phyloP scores from a whole-genome alignment of 768 basidiomycete genomes.

The Porphyrellus cyaneotinctus region DNA sequence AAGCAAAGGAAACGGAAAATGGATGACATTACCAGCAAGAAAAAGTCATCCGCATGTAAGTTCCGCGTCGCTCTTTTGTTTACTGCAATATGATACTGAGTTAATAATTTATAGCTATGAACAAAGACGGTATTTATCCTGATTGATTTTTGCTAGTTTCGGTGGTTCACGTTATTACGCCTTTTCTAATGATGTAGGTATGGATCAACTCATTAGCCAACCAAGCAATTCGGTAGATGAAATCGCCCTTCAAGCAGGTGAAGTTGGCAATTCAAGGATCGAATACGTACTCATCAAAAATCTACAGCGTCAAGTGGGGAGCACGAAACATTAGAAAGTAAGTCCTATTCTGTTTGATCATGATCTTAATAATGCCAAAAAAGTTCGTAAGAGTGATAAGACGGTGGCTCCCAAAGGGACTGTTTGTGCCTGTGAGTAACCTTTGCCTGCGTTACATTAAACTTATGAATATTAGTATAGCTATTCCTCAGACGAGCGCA shows the following conservation, averaged over 20 bases:
- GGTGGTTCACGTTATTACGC: background rate
- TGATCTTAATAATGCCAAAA: conserved; percentile 6
- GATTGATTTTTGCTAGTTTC: background rate
- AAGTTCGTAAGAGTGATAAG: conserved; percentile 3
- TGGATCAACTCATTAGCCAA: background rate
- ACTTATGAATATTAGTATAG: conserved; percentile 26
- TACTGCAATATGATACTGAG: background rate
- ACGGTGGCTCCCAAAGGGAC: background rate
- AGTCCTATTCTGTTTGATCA: background rate
- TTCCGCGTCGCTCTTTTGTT: background rate
- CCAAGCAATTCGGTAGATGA: background rate
- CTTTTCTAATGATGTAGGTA: conserved; percentile 4
- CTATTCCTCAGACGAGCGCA: conserved; percentile 13
- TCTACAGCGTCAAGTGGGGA: background rate
- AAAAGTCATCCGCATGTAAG: conserved; percentile 15
- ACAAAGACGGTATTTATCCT: conserved; percentile 4
- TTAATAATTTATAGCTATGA: background rate
- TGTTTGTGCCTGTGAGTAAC: conserved; percentile 16
- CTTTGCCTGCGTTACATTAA: conserved; percentile 3
- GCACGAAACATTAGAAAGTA: conserved; percentile 6
- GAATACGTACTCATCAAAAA: conserved; percentile 4
- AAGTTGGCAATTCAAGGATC: background rate
- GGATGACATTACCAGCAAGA: background rate
- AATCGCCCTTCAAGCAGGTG: conserved; percentile 10
- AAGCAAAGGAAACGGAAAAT: conserved; percentile 9